Evolutionary conservation across 192 early-diverging fungal genomes (phyloP).

Genomic region (Obelidium mucronatum): DNA sequence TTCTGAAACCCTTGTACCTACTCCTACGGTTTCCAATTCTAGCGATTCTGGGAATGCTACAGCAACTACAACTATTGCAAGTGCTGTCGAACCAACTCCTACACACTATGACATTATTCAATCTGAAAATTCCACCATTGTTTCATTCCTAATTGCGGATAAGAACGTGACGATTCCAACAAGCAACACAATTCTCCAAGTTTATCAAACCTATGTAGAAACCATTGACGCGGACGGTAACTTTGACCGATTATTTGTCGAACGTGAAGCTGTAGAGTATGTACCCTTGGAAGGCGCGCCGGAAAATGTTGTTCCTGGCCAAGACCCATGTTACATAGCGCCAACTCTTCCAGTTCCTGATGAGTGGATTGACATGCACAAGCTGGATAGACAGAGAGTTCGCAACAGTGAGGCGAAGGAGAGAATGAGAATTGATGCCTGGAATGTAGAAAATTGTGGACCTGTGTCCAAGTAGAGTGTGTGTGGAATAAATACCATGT

Average conservation of each 20-base stretch:
- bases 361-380: not conserved
- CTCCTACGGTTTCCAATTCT: no score
- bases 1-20: no score
- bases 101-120: not conserved
- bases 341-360: not conserved
- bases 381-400: not conserved
- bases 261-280: not conserved
- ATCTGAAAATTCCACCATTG: not conserved
- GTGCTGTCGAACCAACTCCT: not conserved
- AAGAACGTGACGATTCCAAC: slow-evolving; percentile 19
- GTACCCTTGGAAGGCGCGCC: not conserved
- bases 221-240: slow-evolving; percentile 12
- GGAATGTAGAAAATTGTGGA: slow-evolving; percentile 25
- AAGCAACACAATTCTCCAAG: not conserved
- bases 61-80: not conserved
- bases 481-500: no score
- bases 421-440: slow-evolving; percentile 1
- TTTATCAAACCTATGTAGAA: slow-evolving; percentile 7
- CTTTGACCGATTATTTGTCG: not conserved
- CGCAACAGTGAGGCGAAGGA: slow-evolving; percentile 5
- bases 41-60: no score
- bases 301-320: not conserved
- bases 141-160: not conserved
- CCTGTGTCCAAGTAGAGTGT: no score
- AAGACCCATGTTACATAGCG: slow-evolving; percentile 17